Evolutionary conservation across 805 yeast species (phyloP), one percentile per base, ranked within the genome.

Genomic region (Blastobotrys terrestris): DNA sequence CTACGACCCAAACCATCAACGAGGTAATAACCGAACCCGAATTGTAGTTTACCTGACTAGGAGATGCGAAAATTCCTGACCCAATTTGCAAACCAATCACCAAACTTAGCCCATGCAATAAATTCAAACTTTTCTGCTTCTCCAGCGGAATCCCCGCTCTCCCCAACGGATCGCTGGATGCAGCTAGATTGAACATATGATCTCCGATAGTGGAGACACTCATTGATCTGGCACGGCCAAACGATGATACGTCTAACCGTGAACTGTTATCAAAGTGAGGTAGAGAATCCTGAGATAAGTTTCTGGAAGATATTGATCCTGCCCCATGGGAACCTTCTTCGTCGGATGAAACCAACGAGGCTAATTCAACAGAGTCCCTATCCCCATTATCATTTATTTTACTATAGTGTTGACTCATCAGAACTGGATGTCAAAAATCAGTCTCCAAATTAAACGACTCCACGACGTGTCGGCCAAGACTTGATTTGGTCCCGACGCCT

Each of bases 61-160:
- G 76, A 8, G 74, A 70, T 19, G 75, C 66, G 50, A 72, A 72
- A 39, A 72, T 72, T 5, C 76, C 76, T 2, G 75, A 70, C 6
- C 76, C 76, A n/a, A 72, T 67, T 51, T 72, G 75, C n/a, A 72
- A 61, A 3, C 76, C 75, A 19, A 72, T 58, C 2, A 72, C 74
- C 13, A 72, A 61, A 2, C 68, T 67, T 20, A 72, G 60, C 6
- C 76, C 75, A 51, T 70, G 66, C 14, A 65, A 41, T 48, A 61
- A 59, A 13, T 58, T 64, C 15, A 68, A 55, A 18, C 60, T 53
- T 44, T 63, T 63, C 50, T 58, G 64, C 31, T 57, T 65, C 52
- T 66, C 69, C 39, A 65, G 53, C 15, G 67, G 63, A 19, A 54
- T 53, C 16, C 50, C 58, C 16, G 53, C 53, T 13, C 48, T 41